phyloP scores from a whole-genome alignment of 208 protist genomes.

The Phytomonas sp. region DNA sequence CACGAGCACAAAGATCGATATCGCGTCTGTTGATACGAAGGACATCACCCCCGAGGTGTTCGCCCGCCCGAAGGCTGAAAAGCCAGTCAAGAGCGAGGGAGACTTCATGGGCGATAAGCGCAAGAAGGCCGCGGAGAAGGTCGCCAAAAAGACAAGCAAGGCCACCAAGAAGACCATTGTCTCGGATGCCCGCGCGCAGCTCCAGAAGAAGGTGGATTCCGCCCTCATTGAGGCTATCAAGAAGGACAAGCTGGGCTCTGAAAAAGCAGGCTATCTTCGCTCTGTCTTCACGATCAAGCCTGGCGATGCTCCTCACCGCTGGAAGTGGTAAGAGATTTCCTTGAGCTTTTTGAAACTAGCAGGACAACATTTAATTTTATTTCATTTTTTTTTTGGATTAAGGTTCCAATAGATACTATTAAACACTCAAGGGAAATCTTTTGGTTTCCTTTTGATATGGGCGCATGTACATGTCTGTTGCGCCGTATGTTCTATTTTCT shows the following conservation, averaged over 20 bases:
- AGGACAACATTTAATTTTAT: conserved; percentile 13
- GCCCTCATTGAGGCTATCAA: conserved; percentile 67
- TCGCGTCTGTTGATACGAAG: conserved; percentile 77
- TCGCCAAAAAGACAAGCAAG: conserved; percentile 69
- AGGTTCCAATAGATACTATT: neutral
- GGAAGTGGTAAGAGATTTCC: conserved; percentile 59
- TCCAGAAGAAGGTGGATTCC: conserved; percentile 74
- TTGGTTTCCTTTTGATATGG: neutral
- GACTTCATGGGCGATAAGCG: conserved; percentile 81
- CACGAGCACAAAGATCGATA: conserved; percentile 96
- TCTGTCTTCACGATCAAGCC: conserved; percentile 83
- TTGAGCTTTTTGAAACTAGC: conserved; percentile 7
- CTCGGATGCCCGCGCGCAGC: conserved; percentile 53
- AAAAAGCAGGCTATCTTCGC: conserved; percentile 73
- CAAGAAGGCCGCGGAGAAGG: conserved; percentile 61
- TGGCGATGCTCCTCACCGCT: conserved; percentile 76
- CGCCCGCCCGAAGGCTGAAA: conserved; percentile 57
- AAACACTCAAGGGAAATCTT: neutral
- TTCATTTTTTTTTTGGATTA: neutral
- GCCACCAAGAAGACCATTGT: conserved; percentile 49
- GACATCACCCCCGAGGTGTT: conserved; percentile 64
- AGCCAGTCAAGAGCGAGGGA: conserved; percentile 70
- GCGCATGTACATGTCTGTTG: neutral
- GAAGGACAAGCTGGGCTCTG: conserved; percentile 60
- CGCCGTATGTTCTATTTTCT: neutral